Conservation (phyloP, 139 green algal species). For the Haematococcus lacustris region DNA sequence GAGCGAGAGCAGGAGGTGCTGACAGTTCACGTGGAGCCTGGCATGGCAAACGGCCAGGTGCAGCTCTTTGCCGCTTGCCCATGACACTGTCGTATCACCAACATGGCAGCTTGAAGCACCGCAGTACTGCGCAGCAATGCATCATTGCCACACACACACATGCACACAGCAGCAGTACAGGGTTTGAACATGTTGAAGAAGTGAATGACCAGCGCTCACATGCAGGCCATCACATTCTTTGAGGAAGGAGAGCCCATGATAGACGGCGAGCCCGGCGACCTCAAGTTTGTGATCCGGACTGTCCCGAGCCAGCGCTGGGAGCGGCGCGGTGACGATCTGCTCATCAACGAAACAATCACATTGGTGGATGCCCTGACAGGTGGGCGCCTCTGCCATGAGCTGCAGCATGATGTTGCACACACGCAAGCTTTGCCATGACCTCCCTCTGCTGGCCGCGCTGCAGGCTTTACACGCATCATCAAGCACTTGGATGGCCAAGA, state of each 20-base stretch:
- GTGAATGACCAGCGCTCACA: too few relatives aligned
- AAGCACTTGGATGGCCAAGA: conserved; percentile 90
- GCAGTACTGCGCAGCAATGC: neutral
- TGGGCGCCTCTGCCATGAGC: too few relatives aligned
- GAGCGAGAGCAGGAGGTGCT: conserved; percentile 71
- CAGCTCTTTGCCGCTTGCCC: too few relatives aligned
- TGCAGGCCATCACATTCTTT: conserved; percentile 81
- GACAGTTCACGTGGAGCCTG: conserved; percentile 85
- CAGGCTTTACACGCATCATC: conserved; percentile 46
- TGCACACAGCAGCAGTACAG: neutral
- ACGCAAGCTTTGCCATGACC: neutral
- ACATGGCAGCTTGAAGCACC: too few relatives aligned
- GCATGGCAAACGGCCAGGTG: conserved; percentile 72
- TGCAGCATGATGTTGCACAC: neutral
- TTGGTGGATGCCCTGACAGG: conserved; percentile 73
- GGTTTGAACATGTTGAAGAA: too few relatives aligned
- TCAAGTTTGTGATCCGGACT: conserved; percentile 56
- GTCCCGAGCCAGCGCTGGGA: conserved; percentile 8
- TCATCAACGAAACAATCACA: conserved; percentile 56
- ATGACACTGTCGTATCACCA: too few relatives aligned
- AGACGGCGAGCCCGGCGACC: conserved; percentile 92
- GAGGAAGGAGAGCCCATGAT: conserved; percentile 90
- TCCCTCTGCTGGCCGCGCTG: neutral
- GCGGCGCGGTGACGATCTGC: conserved; percentile 18
- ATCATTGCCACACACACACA: neutral